phyloP scores from a whole-genome alignment of 805 yeast species.

The Monosporozyma aerobia region DNA sequence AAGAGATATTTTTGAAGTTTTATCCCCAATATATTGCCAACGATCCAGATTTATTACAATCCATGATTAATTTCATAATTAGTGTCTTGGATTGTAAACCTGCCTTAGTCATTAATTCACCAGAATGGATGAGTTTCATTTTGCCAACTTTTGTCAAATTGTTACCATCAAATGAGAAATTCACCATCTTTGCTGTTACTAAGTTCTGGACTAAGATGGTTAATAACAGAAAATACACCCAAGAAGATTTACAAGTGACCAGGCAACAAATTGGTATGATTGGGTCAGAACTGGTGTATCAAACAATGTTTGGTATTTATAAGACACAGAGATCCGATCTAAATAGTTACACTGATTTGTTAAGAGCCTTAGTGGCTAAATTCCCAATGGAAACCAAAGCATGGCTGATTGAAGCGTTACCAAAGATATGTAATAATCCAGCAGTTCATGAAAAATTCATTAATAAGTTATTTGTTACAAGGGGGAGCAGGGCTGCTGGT shows the following conservation, averaged over 20 bases:
- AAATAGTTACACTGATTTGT: conserved; percentile 45
- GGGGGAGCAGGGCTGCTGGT: conserved; percentile 57
- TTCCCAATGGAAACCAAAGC: conserved; percentile 39
- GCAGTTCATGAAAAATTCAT: conserved; percentile 37
- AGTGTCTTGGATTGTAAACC: conserved; percentile 44
- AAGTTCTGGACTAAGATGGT: conserved; percentile 47
- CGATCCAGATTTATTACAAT: conserved; percentile 55
- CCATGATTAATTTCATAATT: conserved; percentile 42
- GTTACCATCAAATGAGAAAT: conserved; percentile 38
- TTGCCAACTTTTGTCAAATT: conserved; percentile 26
- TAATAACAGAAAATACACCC: conserved; percentile 38
- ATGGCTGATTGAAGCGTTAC: conserved; percentile 36
- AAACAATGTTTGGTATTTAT: conserved; percentile 37
- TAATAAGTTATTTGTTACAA: conserved; percentile 48
- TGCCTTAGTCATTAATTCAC: conserved; percentile 33
- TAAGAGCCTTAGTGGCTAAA: conserved; percentile 42
- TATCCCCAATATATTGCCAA: conserved; percentile 29
- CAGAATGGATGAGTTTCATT: conserved; percentile 19
- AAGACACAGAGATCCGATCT: conserved; percentile 49
- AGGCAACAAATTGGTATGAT: conserved; percentile 20
- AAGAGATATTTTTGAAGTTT: conserved; percentile 32
- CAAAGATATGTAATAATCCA: conserved; percentile 23
- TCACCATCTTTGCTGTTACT: conserved; percentile 39
- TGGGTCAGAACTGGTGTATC: conserved; percentile 24
- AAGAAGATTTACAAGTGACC: conserved; percentile 33